A percentile compares a stretch with the other conserved stretches of the same genome.
Conservation (phyloP, 2,329 filamentous ascomycete genomes). For the Onygenales sp. region DNA sequence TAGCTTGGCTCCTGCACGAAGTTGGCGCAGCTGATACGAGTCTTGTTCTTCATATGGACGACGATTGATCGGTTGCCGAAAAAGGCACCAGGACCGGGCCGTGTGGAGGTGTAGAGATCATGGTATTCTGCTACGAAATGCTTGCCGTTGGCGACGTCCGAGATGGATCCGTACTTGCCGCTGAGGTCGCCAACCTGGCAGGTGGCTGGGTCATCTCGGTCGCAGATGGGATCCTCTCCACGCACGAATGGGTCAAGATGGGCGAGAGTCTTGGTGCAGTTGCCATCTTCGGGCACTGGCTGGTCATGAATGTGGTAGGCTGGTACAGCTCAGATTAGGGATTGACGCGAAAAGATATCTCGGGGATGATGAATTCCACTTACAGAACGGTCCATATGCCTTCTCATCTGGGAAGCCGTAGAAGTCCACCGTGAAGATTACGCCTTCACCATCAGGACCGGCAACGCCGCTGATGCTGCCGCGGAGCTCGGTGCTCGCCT, state of each 20-base stretch:
- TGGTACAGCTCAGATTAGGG: conserved; percentile 12
- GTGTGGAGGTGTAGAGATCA: conserved; percentile 42
- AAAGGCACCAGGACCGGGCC: conserved; percentile 33
- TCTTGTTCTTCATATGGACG: conserved; percentile 43
- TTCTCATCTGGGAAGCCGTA: conserved; percentile 45
- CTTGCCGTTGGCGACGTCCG: conserved; percentile 28
- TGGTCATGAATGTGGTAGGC: conserved; percentile 64
- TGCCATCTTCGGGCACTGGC: conserved; percentile 55
- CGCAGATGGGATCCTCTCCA: conserved; percentile 53
- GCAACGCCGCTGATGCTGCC: conserved; percentile 42
- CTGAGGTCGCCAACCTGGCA: conserved; percentile 71
- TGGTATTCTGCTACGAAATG: conserved; percentile 27
- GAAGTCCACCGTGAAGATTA: conserved; percentile 47
- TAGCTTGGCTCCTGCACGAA: conserved; percentile 25
- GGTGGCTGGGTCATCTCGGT: conserved; percentile 45
- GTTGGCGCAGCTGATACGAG: conserved; percentile 48
- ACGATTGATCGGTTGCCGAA: conserved; percentile 47
- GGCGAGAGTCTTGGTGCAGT: conserved; percentile 58
- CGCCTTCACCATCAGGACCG: conserved; percentile 43
- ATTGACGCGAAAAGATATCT: conserved; percentile 1
- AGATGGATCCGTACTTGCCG: conserved; percentile 61
- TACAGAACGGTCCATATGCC: conserved; percentile 51
- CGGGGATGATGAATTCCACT: conserved; percentile 18
- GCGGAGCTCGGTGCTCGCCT: conserved; percentile 46
- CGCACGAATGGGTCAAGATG: conserved; percentile 65